A percentile compares a stretch with the other conserved stretches of the same genome.
Evolutionary conservation across 2,329 filamentous ascomycete genomes (phyloP).

Genomic region (Drechslerella coelobrocha): DNA sequence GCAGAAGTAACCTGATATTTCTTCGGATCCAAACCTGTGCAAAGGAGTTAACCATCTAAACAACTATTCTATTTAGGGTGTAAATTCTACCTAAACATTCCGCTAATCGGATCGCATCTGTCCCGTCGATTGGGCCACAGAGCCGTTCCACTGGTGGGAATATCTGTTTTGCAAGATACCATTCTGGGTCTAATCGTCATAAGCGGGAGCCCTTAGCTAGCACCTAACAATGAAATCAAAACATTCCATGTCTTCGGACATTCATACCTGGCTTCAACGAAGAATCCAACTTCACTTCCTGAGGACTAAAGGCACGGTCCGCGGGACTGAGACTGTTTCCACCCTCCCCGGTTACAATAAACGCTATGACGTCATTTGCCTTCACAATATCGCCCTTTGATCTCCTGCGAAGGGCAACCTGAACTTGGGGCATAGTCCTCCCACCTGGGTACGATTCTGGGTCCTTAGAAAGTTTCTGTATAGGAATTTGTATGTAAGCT

Average conservation of each 20-base stretch:
- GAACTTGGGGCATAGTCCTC: conserved; percentile 94
- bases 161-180: conserved; percentile 97
- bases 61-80: not conserved
- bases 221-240: not conserved
- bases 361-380: conserved; percentile 94
- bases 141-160: conserved; percentile 97
- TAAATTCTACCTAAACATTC: conserved; percentile 73
- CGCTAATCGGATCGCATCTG: conserved; percentile 85
- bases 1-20: conserved; percentile 79
- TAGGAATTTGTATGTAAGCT: conserved; percentile 8
- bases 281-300: conserved; percentile 81
- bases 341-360: conserved; percentile 80
- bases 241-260: not conserved
- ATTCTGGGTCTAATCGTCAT: conserved; percentile 76
- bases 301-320: conserved; percentile 85
- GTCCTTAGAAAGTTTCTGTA: conserved; percentile 82
- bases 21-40: conserved; percentile 75
- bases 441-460: conserved; percentile 93
- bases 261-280: conserved; percentile 69
- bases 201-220: conserved; percentile 2
- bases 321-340: conserved; percentile 68
- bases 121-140: conserved; percentile 92
- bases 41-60: conserved; percentile 2
- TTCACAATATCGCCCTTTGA: conserved; percentile 85
- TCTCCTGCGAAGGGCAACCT: conserved; percentile 88